Evolutionary conservation across 2,329 filamentous ascomycete species (phyloP), one percentile per base, ranked within the genome.

Genomic region (Ophiobolus disseminans): DNA sequence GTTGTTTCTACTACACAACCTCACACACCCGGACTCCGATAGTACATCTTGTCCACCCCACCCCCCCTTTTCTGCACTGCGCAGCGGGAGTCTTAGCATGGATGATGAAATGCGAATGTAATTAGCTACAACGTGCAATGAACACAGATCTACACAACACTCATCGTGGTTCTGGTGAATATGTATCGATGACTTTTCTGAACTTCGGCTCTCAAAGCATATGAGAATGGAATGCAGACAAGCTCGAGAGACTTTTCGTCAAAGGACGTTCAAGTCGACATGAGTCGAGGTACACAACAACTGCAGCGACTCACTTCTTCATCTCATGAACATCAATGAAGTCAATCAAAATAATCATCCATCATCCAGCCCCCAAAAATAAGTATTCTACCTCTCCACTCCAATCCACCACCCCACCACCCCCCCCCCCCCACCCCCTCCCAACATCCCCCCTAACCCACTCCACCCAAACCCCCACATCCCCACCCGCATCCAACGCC

Each of bases 401-500:
- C 14, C 16, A n/a, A 20, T 13, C 34, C 36, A 39, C 23, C 4
- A 5, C 19, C 10, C 31, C 20, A 22, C n/a, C 2, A 17, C 28
- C 16, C 20, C 7, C 11, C 17, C 5, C 38, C 17, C 7, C 21
- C 22, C 19, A 25, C 32, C 40, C 5, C 28, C 37, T 40, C 25
- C 5, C 22, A 23, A 55, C 62, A 48, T 66, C 59, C 25, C 56
- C 38, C 38, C 63, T 57, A 14, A 81, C 54, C 77, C 79, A 83
- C 67, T 82, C 80, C 7, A 73, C 70, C 78, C 80, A 83, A 20
- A 82, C 68, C 0, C 78, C 77, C 32, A 83, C 51, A 66, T 82
- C 77, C 26, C 75, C 79, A 47, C 68, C 73, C 3, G 78, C 55
- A 40, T 80, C 78, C 47, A 83, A 49, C 44, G 76, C 79, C 46